A percentile compares a stretch with the other conserved stretches of the same genome.
Evolutionary conservation across 805 yeast species (phyloP).

Genomic region (Wickerhamiella brachini): DNA sequence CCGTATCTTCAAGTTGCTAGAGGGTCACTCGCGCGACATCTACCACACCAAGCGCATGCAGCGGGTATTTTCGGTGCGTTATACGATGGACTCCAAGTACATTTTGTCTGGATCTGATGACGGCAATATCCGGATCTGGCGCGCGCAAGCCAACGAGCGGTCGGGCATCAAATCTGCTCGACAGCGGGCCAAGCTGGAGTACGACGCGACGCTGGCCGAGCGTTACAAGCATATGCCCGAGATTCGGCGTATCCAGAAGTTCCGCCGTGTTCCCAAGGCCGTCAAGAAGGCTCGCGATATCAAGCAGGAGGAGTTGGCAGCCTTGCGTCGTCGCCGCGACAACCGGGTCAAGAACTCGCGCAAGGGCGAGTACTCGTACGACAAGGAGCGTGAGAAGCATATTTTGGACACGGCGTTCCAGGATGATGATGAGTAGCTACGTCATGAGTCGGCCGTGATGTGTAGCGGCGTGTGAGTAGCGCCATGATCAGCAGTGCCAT

Average conservation of each 20-base stretch:
- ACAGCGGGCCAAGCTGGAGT: slow-evolving; percentile 72
- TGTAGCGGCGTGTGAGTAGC: too few relatives aligned
- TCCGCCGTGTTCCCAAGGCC: slow-evolving; percentile 79
- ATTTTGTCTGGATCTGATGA: slow-evolving; percentile 89
- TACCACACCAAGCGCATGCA: slow-evolving; percentile 98
- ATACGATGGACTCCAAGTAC: slow-evolving; percentile 79
- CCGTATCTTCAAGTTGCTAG: slow-evolving; percentile 56
- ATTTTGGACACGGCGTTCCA: slow-evolving; percentile 59
- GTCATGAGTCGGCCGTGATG: too few relatives aligned
- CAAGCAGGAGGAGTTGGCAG: slow-evolving; percentile 56
- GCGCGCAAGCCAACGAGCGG: slow-evolving; percentile 75
- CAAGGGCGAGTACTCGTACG: slow-evolving; percentile 29
- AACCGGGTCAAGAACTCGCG: slow-evolving; percentile 72
- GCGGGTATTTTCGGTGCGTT: slow-evolving; percentile 71
- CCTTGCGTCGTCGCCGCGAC: slow-evolving; percentile 67
- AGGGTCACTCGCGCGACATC: slow-evolving; percentile 89
- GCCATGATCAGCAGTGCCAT: too few relatives aligned
- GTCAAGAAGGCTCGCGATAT: slow-evolving; percentile 83
- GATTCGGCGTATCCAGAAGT: slow-evolving; percentile 74
- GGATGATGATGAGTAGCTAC: slow-evolving; percentile 6
- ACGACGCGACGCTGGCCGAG: slow-evolving; percentile 82
- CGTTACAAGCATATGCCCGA: slow-evolving; percentile 95
- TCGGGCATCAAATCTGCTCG: slow-evolving; percentile 67
- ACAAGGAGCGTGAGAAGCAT: slow-evolving; percentile 70
- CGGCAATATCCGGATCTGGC: slow-evolving; percentile 89